Conservation (phyloP, 2,329 filamentous ascomycete genomes). For the Colletotrichum musae region DNA sequence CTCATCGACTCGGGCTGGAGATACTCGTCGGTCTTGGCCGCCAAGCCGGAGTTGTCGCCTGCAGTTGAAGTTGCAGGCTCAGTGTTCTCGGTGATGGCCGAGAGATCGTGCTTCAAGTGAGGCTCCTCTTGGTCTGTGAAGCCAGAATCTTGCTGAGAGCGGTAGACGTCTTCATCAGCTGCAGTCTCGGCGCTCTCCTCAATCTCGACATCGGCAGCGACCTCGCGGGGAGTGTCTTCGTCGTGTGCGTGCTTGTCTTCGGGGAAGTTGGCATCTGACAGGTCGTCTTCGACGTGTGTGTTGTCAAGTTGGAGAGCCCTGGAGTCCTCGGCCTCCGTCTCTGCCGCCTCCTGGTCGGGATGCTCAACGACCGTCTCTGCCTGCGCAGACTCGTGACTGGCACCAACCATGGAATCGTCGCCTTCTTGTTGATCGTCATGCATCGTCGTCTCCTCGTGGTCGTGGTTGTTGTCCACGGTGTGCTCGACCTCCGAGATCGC, state of each 20-base stretch:
- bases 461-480: not conserved
- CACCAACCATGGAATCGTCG: not conserved
- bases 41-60: not conserved
- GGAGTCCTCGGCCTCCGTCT: not conserved
- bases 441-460: not conserved
- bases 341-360: not conserved
- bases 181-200: too few species aligned
- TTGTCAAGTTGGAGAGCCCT: too few species aligned
- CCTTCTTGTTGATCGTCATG: not conserved
- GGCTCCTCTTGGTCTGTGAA: slow-evolving; percentile 1
- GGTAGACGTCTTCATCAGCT: not conserved
- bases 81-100: slow-evolving; percentile 25
- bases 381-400: not conserved
- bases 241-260: not conserved
- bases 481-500: too few species aligned
- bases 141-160: not conserved
- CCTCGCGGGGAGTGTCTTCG: not conserved
- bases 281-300: not conserved
- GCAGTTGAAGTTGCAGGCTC: slow-evolving; percentile 14
- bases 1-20: slow-evolving; percentile 1
- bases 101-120: slow-evolving; percentile 9
- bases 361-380: not conserved
- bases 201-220: not conserved
- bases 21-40: not conserved
- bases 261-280: not conserved